phyloP scores from a whole-genome alignment of 306 rosid genomes.

The Quercus ilex region DNA sequence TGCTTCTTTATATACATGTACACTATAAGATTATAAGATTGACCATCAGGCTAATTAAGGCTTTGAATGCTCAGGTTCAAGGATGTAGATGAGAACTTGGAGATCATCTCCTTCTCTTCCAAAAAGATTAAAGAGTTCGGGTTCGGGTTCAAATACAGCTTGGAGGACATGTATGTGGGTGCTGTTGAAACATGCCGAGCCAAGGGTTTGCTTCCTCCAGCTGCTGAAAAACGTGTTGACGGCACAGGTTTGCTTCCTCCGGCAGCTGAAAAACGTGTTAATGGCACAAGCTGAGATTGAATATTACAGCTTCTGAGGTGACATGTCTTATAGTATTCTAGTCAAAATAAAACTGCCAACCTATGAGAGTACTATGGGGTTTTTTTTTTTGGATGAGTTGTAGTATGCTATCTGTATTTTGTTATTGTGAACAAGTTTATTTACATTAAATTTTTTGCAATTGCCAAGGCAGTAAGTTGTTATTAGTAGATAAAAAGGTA shows the following conservation, averaged over 20 bases:
- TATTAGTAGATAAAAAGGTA: no score
- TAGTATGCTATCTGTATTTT: no score
- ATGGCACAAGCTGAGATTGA: conserved; percentile 4
- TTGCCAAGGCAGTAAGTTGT: no score
- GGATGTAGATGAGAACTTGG: conserved; percentile 55
- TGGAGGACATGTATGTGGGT: conserved; percentile 64
- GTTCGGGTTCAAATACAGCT: conserved; percentile 53
- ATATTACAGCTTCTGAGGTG: background rate
- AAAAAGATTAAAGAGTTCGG: conserved; percentile 61
- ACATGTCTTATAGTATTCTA: background rate
- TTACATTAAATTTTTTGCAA: no score
- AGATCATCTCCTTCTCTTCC: conserved; percentile 38
- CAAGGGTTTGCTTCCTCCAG: conserved; percentile 43
- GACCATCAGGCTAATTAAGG: background rate
- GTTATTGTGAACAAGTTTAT: no score
- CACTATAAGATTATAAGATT: background rate
- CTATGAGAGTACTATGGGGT: background rate
- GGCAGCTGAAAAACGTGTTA: background rate
- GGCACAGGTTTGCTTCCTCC: conserved; percentile 47
- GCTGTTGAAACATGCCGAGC: conserved; percentile 55
- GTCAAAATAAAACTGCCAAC: background rate
- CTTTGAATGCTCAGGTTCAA: conserved; percentile 40
- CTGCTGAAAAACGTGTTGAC: background rate
- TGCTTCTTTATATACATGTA: no score
- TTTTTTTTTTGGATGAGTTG: no score